Evolutionary conservation across 2,329 filamentous ascomycete genomes (phyloP).

Genomic region (Balansia obtecta): DNA sequence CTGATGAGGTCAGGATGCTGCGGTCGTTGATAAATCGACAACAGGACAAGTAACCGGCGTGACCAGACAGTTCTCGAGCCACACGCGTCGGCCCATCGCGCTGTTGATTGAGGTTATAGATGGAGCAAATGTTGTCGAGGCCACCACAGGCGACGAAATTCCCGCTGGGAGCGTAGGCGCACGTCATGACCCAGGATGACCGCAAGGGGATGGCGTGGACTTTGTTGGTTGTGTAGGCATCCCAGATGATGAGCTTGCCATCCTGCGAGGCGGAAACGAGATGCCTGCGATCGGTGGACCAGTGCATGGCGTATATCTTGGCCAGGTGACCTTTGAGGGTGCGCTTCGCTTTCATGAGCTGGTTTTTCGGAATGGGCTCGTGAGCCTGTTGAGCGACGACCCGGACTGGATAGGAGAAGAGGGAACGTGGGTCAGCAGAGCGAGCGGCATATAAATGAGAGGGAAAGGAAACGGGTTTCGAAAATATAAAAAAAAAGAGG

Average conservation of each 20-base stretch:
- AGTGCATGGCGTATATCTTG: conserved; percentile 99
- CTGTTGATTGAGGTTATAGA: conserved; percentile 93
- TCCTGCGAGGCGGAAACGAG: conserved; percentile 97
- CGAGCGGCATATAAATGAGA: neutral
- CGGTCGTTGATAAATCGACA: conserved; percentile 98
- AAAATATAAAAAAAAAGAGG: too few species aligned
- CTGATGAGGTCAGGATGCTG: conserved; percentile 92
- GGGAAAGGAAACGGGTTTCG: too few species aligned
- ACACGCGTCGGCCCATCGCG: conserved; percentile 95
- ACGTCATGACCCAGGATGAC: conserved; percentile 99
- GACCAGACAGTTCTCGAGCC: conserved; percentile 87
- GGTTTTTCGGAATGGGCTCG: conserved; percentile 80
- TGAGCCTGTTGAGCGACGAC: conserved; percentile 86
- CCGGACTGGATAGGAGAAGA: conserved; percentile 49
- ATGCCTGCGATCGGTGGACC: conserved; percentile 95
- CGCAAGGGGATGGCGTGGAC: conserved; percentile 95
- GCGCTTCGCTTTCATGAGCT: conserved; percentile 92
- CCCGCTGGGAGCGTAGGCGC: conserved; percentile 93
- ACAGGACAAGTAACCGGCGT: conserved; percentile 95
- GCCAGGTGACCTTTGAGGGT: conserved; percentile 95
- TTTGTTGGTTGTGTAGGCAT: conserved; percentile 99
- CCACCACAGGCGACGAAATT: conserved; percentile 98
- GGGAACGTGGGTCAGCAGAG: conserved; percentile 14
- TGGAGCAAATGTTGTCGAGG: conserved; percentile 98
- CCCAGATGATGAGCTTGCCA: conserved; percentile 99